Percentiles rank a stretch among this genome's conserved stretches.
Evolutionary conservation across 2,329 filamentous ascomycete genomes (phyloP).

Genomic region (Fusarium caatingaense): DNA sequence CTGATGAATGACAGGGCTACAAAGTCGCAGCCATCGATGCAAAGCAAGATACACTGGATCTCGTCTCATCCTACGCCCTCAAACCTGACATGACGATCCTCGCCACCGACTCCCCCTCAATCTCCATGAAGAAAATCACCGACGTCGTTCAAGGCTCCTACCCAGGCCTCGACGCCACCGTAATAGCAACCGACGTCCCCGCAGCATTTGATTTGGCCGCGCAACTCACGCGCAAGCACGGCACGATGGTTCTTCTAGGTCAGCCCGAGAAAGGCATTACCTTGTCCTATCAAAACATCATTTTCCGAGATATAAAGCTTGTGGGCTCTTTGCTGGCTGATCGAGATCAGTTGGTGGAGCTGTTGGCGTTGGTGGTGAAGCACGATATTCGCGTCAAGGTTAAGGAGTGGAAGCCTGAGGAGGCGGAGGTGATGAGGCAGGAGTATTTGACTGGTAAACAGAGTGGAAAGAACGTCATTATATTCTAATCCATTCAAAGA

Average conservation of each 20-base stretch:
- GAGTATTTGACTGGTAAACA: slow-evolving; percentile 1
- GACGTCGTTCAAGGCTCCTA: background rate
- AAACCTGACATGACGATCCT: slow-evolving; percentile 8
- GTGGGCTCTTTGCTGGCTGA: background rate
- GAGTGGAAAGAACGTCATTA: slow-evolving; percentile 2
- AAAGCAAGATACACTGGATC: slow-evolving; percentile 1
- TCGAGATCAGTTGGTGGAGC: background rate
- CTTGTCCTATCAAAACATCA: background rate
- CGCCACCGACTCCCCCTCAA: background rate
- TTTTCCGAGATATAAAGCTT: background rate
- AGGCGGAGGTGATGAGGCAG: slow-evolving; percentile 11
- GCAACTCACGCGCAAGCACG: slow-evolving; percentile 10
- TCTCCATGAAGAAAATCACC: background rate
- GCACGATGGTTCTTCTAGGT: slow-evolving; percentile 13
- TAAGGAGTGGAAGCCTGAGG: slow-evolving; percentile 15
- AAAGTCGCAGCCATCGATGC: slow-evolving; percentile 12
- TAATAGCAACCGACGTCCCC: slow-evolving; percentile 5
- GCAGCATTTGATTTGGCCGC: slow-evolving; percentile 10
- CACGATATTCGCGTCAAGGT: slow-evolving; percentile 10
- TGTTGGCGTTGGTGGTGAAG: background rate
- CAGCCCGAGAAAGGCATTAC: slow-evolving; percentile 13
- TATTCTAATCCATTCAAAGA: background rate
- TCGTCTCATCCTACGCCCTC: slow-evolving; percentile 1
- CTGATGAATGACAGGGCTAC: background rate
- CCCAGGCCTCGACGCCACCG: background rate